Conservation (phyloP, 805 yeast species). For the Lipomyces anomalus region DNA sequence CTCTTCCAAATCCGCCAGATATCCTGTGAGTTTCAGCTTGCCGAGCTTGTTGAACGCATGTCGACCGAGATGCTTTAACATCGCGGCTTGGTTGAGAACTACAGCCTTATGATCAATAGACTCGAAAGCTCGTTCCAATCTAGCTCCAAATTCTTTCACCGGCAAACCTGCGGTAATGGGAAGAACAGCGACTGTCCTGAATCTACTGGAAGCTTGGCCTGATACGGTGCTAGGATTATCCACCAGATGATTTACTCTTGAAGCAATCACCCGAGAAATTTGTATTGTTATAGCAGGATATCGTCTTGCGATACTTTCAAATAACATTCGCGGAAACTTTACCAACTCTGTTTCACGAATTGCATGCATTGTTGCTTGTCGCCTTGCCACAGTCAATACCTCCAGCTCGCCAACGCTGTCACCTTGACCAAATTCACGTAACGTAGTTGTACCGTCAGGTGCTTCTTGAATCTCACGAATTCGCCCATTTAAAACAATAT, state of each 20-base stretch:
- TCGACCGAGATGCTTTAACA: slow-evolving; percentile 74
- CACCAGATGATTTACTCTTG: slow-evolving; percentile 34
- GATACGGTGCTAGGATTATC: neutral
- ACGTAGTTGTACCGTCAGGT: slow-evolving; percentile 28
- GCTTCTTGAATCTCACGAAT: slow-evolving; percentile 51
- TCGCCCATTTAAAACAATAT: slow-evolving; percentile 83
- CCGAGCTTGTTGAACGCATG: slow-evolving; percentile 91
- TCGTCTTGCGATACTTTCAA: slow-evolving; percentile 75
- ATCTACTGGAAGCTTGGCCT: slow-evolving; percentile 40
- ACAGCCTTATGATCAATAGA: slow-evolving; percentile 68
- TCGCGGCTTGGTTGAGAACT: slow-evolving; percentile 75
- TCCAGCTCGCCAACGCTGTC: slow-evolving; percentile 94
- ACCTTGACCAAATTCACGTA: slow-evolving; percentile 88
- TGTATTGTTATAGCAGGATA: slow-evolving; percentile 89
- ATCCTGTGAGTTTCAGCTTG: slow-evolving; percentile 77
- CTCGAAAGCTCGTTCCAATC: slow-evolving; percentile 63
- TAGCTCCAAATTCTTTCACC: slow-evolving; percentile 74
- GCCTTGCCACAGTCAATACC: slow-evolving; percentile 62
- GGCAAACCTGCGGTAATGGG: slow-evolving; percentile 83
- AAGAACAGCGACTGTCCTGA: slow-evolving; percentile 75
- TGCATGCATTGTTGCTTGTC: slow-evolving; percentile 69
- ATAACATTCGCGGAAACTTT: slow-evolving; percentile 81
- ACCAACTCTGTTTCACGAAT: slow-evolving; percentile 93
- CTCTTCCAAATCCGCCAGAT: slow-evolving; percentile 86
- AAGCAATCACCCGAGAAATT: slow-evolving; percentile 81